Evolutionary conservation across 116 monocot genomes (phyloP).

Genomic region (Papilionanthe hybrid): DNA sequence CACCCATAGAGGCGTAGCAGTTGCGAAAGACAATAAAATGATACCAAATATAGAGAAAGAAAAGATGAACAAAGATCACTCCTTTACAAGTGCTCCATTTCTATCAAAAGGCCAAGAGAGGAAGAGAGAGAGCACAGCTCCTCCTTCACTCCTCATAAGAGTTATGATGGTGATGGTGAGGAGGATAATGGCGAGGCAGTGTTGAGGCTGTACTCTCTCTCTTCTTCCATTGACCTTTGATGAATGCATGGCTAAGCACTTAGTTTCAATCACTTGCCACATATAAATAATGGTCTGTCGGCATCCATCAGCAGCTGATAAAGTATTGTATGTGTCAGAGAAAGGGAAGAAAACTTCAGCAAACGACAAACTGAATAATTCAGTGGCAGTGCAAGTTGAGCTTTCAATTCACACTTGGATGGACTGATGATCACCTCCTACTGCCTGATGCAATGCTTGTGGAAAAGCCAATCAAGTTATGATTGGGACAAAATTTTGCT

Average conservation of each 20-base stretch:
- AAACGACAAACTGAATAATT: not conserved
- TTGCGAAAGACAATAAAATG: no score
- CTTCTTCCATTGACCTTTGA: slow-evolving; percentile 3
- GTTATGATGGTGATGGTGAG: no score
- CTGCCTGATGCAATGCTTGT: no score
- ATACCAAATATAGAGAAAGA: no score
- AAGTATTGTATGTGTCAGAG: not conserved
- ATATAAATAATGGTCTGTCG: no score
- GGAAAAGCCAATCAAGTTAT: no score
- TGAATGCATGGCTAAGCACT: not conserved
- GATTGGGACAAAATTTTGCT: no score
- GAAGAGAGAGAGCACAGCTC: not conserved
- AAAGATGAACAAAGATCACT: not conserved
- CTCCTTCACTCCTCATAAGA: not conserved
- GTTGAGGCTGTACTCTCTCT: slow-evolving; percentile 2
- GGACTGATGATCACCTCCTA: no score
- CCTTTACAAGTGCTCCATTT: not conserved
- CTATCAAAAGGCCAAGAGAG: not conserved
- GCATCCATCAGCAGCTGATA: no score
- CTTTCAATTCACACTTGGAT: not conserved
- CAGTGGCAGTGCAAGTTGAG: not conserved
- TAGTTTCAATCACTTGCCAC: no score
- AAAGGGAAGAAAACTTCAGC: not conserved
- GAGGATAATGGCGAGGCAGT: not conserved
- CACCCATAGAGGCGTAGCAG: no score